A percentile compares a stretch with the other conserved stretches of the same genome.
phyloP scores from a whole-genome alignment of 495 filamentous ascomycete genomes.

The Penicillium coffeae region DNA sequence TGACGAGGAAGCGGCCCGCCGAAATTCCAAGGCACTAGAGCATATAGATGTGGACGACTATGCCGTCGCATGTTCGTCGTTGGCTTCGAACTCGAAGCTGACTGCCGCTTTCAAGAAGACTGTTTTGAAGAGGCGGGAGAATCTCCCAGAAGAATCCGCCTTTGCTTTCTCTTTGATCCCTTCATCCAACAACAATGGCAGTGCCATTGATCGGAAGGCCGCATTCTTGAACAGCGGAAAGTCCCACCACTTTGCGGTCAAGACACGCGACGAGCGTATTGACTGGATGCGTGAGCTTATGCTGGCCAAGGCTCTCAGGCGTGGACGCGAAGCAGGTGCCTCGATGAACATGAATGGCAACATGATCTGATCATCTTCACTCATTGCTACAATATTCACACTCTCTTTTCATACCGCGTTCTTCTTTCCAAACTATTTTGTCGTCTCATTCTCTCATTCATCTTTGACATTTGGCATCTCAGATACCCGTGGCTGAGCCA shows the following conservation, averaged over 20 bases:
- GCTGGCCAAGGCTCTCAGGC: conserved; percentile 82
- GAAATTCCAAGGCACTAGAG: conserved; percentile 57
- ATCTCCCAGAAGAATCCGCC: conserved; percentile 52
- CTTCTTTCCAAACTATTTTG: background rate
- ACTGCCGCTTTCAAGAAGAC: conserved; percentile 85
- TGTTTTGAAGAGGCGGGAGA: conserved; percentile 58
- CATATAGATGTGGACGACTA: conserved; percentile 94
- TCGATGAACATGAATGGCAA: conserved; percentile 79
- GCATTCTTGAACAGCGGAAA: conserved; percentile 51
- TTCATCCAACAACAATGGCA: conserved; percentile 33
- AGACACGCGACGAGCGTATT: conserved; percentile 80
- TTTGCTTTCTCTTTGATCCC: conserved; percentile 94
- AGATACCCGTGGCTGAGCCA: conserved; percentile 1
- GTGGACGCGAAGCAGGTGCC: conserved; percentile 73
- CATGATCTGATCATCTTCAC: conserved; percentile 32
- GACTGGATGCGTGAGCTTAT: conserved; percentile 99
- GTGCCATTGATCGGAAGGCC: conserved; percentile 47
- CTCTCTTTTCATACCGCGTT: background rate
- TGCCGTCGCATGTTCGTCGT: conserved; percentile 80
- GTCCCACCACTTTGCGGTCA: conserved; percentile 92
- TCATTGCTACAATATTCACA: background rate
- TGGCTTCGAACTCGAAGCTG: conserved; percentile 70
- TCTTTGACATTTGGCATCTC: background rate
- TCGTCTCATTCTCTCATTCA: background rate
- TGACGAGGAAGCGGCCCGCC: conserved; percentile 52